A percentile compares a stretch with the other conserved stretches of the same genome.
These are phyloP conservation scores for Yarrowia deformans DNA, from an alignment of 805 yeast species.

Conservation along the genomic window DNA sequence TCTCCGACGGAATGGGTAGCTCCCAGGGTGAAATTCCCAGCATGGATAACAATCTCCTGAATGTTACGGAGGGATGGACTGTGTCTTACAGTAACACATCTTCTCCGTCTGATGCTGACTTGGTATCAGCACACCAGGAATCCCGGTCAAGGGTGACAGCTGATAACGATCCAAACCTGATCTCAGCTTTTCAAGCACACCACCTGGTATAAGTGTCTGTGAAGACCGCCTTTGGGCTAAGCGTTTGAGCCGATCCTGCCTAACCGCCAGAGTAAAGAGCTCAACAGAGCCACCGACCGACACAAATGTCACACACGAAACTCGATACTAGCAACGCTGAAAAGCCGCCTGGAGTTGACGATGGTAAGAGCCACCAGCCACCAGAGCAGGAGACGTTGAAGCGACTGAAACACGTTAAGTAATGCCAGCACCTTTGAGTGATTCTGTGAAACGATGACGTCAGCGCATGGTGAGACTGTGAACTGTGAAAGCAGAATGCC, in stretches of 20 bases:
- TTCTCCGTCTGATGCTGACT: slow-evolving; percentile 11
- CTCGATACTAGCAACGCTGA: not conserved
- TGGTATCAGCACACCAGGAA: slow-evolving; percentile 21
- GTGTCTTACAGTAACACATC: not conserved
- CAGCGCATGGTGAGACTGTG: slow-evolving; percentile 10
- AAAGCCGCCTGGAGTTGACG: slow-evolving; percentile 9
- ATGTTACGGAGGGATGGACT: slow-evolving; percentile 9
- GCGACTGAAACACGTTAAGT: slow-evolving; percentile 10
- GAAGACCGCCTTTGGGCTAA: slow-evolving; percentile 12
- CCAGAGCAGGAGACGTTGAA: slow-evolving; percentile 14
- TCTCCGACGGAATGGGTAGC: not conserved
- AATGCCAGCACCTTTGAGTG: slow-evolving; percentile 5
- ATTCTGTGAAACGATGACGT: slow-evolving; percentile 18
- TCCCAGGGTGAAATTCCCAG: slow-evolving; percentile 15
- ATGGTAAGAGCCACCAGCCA: slow-evolving; percentile 2
- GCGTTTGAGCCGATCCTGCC: slow-evolving; percentile 4
- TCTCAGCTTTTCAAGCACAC: not conserved
- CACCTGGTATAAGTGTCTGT: slow-evolving; percentile 11
- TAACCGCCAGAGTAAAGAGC: slow-evolving; percentile 13
- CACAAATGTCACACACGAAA: not conserved
- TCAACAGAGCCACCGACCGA: slow-evolving; percentile 16
- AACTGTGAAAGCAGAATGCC: slow-evolving; percentile 15
- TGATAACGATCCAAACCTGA: slow-evolving; percentile 12
- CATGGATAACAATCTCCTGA: slow-evolving; percentile 5
- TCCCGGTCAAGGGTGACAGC: slow-evolving; percentile 7